phyloP scores from a whole-genome alignment of 495 filamentous ascomycete genomes.

The Podospora anserina region DNA sequence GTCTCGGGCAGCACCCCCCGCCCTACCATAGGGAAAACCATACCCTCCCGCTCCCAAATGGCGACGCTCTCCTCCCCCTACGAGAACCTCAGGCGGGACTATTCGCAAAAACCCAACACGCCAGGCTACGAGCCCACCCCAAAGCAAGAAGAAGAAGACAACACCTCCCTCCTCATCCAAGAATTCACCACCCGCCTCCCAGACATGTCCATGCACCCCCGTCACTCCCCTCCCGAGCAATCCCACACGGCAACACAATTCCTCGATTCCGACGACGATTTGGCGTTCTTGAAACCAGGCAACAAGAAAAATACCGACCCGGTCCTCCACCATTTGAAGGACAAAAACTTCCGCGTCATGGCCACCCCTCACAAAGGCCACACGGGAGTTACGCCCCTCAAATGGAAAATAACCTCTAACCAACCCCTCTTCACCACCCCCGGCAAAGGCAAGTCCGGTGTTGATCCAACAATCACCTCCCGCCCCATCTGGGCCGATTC shows the following conservation, averaged over 20 bases:
- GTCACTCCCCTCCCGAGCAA: slow-evolving; percentile 37
- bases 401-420: slow-evolving; percentile 36
- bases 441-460: slow-evolving; percentile 35
- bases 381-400: slow-evolving; percentile 33
- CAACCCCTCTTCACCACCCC: slow-evolving; percentile 18
- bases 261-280: slow-evolving; percentile 22
- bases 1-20: slow-evolving; percentile 55
- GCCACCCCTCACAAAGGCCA: slow-evolving; percentile 71
- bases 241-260: slow-evolving; percentile 41
- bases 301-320: slow-evolving; percentile 55
- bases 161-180: slow-evolving; percentile 43
- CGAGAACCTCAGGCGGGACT: slow-evolving; percentile 59
- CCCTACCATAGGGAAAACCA: slow-evolving; percentile 43
- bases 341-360: slow-evolving; percentile 91
- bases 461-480: not conserved
- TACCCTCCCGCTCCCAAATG: slow-evolving; percentile 44
- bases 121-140: slow-evolving; percentile 6
- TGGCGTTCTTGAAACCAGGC: not conserved
- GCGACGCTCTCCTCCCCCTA: slow-evolving; percentile 65
- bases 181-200: slow-evolving; percentile 48
- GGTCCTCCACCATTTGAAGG: slow-evolving; percentile 79
- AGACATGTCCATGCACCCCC: slow-evolving; percentile 55
- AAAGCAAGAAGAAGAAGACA: slow-evolving; percentile 33
- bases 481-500: slow-evolving; percentile 49
- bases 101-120: slow-evolving; percentile 28